Base-by-base conservation (phyloP, 2,329 filamentous ascomycete species). In the Colletotrichum spinosum region DNA sequence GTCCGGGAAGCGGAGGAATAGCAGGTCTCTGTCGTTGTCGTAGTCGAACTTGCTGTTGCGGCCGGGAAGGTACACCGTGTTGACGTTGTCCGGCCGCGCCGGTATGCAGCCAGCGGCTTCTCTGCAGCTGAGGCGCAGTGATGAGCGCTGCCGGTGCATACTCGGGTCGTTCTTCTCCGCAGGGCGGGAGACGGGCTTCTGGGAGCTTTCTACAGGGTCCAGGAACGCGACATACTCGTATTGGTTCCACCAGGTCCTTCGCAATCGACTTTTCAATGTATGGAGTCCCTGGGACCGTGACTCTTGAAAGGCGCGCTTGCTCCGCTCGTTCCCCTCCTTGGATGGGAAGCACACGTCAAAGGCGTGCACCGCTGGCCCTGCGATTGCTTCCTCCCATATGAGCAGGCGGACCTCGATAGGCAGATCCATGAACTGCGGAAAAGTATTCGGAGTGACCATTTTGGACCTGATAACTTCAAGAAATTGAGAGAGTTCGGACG, bases 261-360 rank as follows among this genome's bases (percentile, higher is more conserved):
- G 41, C 11, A 6, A 10, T 25, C 25, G 25, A 25, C 25, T 5
- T 25, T 10, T 15, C 44, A 2, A 15, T n/a, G 15, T 25, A 46
- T 35, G 50, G 0, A 12, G 17, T 38, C 37, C 12, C 17, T 33
- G 37, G 12, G 11, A 33, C 25, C 6, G 15, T 25, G 25, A 9
- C 15, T 17, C 39, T 37, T 8, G n/a, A 6, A 59, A 51, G n/a
- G 55, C 46, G 12, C 15, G 48, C 15, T 12, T 37, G 58, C 58
- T 55, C 34, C 58, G 41, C 17, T 53, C 35, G n/a, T 61, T 55
- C 8, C 60, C 59, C 7, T 57, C 51, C 57, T 67, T 66, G 1
- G 70, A 70, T 8, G 72, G 72, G 51, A 68, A 73, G 17, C 71
- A 74, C 2, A 73, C 69, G 41, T 74, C 71, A n/a, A 74, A 71